These are phyloP conservation scores for Aspergillus clavatus DNA, from an alignment of 2,329 filamentous ascomycete genomes.

Conservation along the genomic window DNA sequence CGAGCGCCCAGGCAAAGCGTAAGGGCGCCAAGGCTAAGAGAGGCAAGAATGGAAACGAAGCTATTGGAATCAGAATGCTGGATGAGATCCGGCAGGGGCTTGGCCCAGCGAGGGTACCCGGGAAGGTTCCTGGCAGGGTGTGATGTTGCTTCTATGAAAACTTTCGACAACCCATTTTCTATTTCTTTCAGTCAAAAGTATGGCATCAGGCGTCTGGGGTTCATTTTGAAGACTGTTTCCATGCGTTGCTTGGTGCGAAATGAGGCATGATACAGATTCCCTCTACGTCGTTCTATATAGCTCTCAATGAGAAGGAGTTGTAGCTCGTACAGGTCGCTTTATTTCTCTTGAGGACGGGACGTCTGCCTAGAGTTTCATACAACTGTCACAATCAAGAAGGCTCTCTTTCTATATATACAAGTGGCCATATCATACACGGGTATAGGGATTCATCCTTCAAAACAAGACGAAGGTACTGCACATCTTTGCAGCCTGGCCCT, in stretches of 20 bases:
- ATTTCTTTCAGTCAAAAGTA: constrained; percentile 5
- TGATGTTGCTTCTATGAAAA: constrained; percentile 19
- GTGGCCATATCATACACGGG: constrained; percentile 7
- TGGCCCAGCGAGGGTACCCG: constrained; percentile 64
- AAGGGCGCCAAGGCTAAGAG: constrained; percentile 50
- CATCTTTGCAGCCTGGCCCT: background rate
- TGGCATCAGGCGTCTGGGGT: constrained; percentile 7
- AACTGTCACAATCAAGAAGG: background rate
- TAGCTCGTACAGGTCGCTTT: background rate
- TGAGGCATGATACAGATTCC: background rate
- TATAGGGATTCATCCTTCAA: constrained; percentile 13
- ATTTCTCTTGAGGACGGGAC: background rate
- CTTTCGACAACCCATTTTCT: constrained; percentile 13
- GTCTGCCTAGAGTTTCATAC: background rate
- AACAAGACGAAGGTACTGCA: background rate
- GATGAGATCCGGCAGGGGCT: constrained; percentile 81
- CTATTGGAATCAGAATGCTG: constrained; percentile 78
- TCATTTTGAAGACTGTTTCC: background rate
- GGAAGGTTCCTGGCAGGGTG: constrained; percentile 27
- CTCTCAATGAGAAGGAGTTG: background rate
- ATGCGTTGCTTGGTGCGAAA: background rate
- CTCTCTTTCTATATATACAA: constrained; percentile 1
- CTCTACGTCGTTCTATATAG: constrained; percentile 3
- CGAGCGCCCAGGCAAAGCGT: constrained; percentile 38
- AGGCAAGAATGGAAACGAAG: constrained; percentile 74